Base-by-base conservation (phyloP, 140 eudicot genomes). In the Erigeron philadelphicus region DNA sequence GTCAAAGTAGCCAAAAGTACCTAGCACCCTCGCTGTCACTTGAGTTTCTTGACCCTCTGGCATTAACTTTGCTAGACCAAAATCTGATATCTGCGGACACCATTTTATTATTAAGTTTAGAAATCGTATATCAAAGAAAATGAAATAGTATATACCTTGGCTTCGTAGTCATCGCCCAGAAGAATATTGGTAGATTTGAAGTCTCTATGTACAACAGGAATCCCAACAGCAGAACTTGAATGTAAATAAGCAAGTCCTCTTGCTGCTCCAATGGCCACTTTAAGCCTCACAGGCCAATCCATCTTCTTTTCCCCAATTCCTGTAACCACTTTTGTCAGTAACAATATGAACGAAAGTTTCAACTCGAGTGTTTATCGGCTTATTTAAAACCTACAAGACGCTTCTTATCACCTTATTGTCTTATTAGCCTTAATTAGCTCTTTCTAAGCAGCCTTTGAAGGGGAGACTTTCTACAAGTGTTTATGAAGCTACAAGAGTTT, bases 161-260 rank as follows among this genome's bases (percentile, higher is more conserved):
- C 95, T 76, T 93, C 98, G 31, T 79, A 93, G 74, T 93, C 87
- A 63, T 66, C 73, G 61, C 84, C 64, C 9, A 93, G 72, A 74
- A 93, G 96, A 59, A 93, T 82, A 76, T 93, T 93, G 82, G 96
- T 89, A 19, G 98, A 89, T 87, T 93, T 93, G 79, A 93, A 90
- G 73, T 93, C 98, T 81, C 98, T 83, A 58, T 93, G 98, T 58
- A 93, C 83, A 54, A 93, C 94, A 44, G 98, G 98, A 77, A 90
- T 89, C 23, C 98, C 98, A 72, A 89, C 95, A 43, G 96, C 81
- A 41, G 97, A 78, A 82, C 94, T 83, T 55, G 98, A 93, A 78
- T 93, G 98, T 43, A 93, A 83, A 77, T 89, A 93, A 49, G 98
- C 96, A 59, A 93, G 98, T 67, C 98, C 98, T 82, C 85, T 80